A percentile compares a stretch with the other conserved stretches of the same genome.
Conservation (phyloP, 352 stramenopile species). For the Phytophthora fragariaefolia region DNA sequence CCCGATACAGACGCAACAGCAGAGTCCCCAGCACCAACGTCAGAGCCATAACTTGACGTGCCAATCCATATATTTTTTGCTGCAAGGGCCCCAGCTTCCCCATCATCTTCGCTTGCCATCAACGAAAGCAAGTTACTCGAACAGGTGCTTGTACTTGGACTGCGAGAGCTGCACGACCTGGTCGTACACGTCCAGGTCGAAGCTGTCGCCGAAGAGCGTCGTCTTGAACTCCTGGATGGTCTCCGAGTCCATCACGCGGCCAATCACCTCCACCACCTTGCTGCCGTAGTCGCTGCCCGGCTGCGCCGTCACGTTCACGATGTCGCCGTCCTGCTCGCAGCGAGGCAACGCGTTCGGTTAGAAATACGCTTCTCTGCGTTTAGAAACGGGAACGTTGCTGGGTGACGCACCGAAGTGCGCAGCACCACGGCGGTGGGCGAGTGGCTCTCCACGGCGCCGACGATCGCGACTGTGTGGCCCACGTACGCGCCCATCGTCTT, state of each 20-base stretch:
- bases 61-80: conserved; percentile 41
- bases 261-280: conserved; percentile 89
- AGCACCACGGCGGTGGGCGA: conserved; percentile 73
- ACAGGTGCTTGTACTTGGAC: conserved; percentile 74
- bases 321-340: conserved; percentile 64
- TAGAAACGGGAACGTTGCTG: not conserved
- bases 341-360: not conserved
- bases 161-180: conserved; percentile 82
- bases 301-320: conserved; percentile 75
- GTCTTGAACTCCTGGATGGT: conserved; percentile 88
- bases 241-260: conserved; percentile 69
- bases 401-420: conserved; percentile 67
- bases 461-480: conserved; percentile 75
- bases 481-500: conserved; percentile 67
- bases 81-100: not conserved
- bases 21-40: conserved; percentile 1
- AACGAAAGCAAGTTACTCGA: conserved; percentile 49
- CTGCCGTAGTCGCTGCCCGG: conserved; percentile 85
- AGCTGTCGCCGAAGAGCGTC: conserved; percentile 83
- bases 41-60: conserved; percentile 16
- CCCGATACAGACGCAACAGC: conserved; percentile 2
- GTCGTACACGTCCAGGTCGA: conserved; percentile 85
- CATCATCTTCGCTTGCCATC: not conserved
- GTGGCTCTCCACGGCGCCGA: conserved; percentile 79
- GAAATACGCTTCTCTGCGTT: not conserved